Percentiles rank a stretch among this genome's conserved stretches.
Evolutionary conservation across 2,329 filamentous ascomycete species (phyloP).

Genomic region (Trichophyton verrucosum): DNA sequence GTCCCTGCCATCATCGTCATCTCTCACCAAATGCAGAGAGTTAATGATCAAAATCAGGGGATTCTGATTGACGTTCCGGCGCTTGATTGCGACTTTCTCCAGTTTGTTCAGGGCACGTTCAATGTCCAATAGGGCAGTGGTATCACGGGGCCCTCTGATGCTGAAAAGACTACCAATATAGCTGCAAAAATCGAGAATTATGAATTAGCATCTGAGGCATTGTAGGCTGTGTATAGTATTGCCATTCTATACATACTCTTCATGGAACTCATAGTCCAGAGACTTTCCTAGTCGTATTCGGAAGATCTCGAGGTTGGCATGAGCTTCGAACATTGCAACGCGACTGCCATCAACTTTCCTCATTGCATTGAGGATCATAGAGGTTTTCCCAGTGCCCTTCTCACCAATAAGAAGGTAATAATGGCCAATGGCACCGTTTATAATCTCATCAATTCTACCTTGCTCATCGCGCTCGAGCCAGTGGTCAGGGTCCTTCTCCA

Average conservation of each 20-base stretch:
- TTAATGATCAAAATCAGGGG: slow-evolving; percentile 92
- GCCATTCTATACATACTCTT: slow-evolving; percentile 53
- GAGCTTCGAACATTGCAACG: slow-evolving; percentile 90
- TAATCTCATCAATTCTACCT: slow-evolving; percentile 64
- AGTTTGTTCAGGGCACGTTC: slow-evolving; percentile 95
- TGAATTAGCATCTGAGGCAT: background rate
- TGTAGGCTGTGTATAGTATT: background rate
- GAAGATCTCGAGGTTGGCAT: slow-evolving; percentile 90
- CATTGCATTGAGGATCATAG: slow-evolving; percentile 95
- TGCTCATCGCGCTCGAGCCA: slow-evolving; percentile 86
- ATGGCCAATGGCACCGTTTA: slow-evolving; percentile 64
- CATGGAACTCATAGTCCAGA: slow-evolving; percentile 90
- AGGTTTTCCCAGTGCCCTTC: slow-evolving; percentile 92
- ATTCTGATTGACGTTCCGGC: slow-evolving; percentile 46
- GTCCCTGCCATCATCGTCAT: slow-evolving; percentile 87
- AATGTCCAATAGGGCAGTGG: slow-evolving; percentile 83
- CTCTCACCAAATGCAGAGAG: slow-evolving; percentile 77
- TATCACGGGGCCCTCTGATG: slow-evolving; percentile 82
- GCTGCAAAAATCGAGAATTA: slow-evolving; percentile 14
- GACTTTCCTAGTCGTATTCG: slow-evolving; percentile 85
- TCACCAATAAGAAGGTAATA: slow-evolving; percentile 90
- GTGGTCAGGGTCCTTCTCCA: slow-evolving; percentile 40
- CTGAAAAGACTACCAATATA: slow-evolving; percentile 87
- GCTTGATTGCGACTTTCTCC: slow-evolving; percentile 74
- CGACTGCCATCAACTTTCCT: slow-evolving; percentile 78